phyloP scores from a whole-genome alignment of 306 rosid genomes.

The Begonia masoniana region DNA sequence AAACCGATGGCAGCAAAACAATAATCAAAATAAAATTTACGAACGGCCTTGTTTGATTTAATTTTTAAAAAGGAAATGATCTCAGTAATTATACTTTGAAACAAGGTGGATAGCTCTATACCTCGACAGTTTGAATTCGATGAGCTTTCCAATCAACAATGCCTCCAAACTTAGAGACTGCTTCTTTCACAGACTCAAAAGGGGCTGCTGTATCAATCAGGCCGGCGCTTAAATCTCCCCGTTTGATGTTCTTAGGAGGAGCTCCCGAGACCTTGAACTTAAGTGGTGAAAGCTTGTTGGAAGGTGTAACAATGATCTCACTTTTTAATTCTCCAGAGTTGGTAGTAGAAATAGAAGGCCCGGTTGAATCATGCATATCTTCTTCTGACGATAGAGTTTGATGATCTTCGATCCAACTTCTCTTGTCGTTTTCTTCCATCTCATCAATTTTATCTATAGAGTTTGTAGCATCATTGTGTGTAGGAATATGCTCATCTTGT shows the following conservation, averaged over 20 bases:
- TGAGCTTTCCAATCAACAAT: constrained; percentile 99
- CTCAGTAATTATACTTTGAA: no score
- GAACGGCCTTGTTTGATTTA: no score
- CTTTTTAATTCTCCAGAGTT: not conserved
- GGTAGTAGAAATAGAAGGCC: constrained; percentile 19
- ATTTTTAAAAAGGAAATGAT: no score
- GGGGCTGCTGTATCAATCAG: constrained; percentile 77
- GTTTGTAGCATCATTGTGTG: not conserved
- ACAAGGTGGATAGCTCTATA: constrained; percentile 12
- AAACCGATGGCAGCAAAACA: no score
- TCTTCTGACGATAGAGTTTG: not conserved
- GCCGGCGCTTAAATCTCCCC: constrained; percentile 31
- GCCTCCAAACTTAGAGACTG: constrained; percentile 96
- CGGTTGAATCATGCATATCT: not conserved
- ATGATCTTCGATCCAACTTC: not conserved
- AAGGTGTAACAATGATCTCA: constrained; percentile 2
- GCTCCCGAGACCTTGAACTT: constrained; percentile 12
- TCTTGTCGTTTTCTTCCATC: not conserved
- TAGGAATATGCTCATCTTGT: not conserved
- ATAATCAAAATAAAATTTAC: no score
- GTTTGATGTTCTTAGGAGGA: constrained; percentile 20
- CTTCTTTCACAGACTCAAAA: constrained; percentile 92
- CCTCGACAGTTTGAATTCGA: constrained; percentile 80
- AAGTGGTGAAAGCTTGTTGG: constrained; percentile 8
- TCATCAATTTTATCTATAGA: not conserved